These are phyloP conservation scores for Corylus americana DNA, from an alignment of 306 rosid species.

Conservation along the genomic window DNA sequence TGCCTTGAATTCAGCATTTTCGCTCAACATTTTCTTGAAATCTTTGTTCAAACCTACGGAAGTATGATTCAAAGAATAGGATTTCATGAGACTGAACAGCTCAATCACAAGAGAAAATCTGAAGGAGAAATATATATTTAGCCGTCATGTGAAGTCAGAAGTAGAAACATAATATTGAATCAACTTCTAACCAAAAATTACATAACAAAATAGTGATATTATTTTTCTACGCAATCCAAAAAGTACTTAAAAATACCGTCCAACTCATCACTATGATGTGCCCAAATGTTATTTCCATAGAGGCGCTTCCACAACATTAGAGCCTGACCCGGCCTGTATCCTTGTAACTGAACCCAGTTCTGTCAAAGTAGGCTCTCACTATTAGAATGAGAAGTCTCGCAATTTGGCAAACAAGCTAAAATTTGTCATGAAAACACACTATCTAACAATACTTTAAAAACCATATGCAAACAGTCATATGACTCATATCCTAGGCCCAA, in stretches of 20 bases:
- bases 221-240: slow-evolving; percentile 10
- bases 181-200: neutral
- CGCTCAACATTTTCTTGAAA: slow-evolving; percentile 79
- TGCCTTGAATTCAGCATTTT: slow-evolving; percentile 71
- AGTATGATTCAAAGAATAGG: neutral
- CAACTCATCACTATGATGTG: slow-evolving; percentile 63
- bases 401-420: slow-evolving; percentile 10
- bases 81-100: neutral
- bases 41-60: slow-evolving; percentile 76
- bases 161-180: neutral
- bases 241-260: slow-evolving; percentile 52
- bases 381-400: slow-evolving; percentile 10
- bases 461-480: neutral
- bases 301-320: slow-evolving; percentile 92
- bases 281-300: slow-evolving; percentile 84
- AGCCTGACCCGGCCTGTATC: slow-evolving; percentile 88
- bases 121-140: neutral
- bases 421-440: neutral
- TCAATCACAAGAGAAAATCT: neutral
- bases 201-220: neutral
- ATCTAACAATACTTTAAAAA: neutral
- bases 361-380: slow-evolving; percentile 26
- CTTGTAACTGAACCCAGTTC: slow-evolving; percentile 88
- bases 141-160: neutral
- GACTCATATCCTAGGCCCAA: neutral